These are phyloP conservation scores for Galeopsis tetrahit DNA, from an alignment of 257 asterid species.

Conservation along the genomic window DNA sequence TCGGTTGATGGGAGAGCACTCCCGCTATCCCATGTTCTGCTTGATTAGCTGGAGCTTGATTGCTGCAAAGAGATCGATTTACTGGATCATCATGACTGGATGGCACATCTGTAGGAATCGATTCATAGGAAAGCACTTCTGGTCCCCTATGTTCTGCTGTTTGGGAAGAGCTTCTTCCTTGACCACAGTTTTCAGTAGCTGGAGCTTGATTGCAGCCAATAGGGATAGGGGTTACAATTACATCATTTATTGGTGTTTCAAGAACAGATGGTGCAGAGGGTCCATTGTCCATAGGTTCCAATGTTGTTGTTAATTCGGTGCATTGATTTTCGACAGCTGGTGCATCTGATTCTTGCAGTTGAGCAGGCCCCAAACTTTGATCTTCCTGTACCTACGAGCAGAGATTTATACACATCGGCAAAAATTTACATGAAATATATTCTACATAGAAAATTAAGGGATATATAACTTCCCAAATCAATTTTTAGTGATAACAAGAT, in stretches of 20 bases:
- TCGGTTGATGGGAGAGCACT: too few species aligned
- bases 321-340: slow-evolving; percentile 41
- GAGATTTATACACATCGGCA: slow-evolving; percentile 20
- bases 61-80: too few species aligned
- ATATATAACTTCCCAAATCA: too few species aligned
- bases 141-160: slow-evolving; percentile 42
- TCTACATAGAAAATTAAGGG: too few species aligned
- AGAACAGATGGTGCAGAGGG: too few species aligned
- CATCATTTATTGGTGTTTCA: slow-evolving; percentile 36
- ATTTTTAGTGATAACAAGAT: too few species aligned
- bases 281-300: too few species aligned
- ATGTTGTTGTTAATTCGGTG: slow-evolving; percentile 34
- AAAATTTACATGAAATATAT: slow-evolving; percentile 13
- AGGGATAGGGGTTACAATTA: slow-evolving; percentile 32
- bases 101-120: too few species aligned
- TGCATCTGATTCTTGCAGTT: slow-evolving; percentile 41
- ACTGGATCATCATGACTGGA: too few species aligned
- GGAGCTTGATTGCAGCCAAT: slow-evolving; percentile 38
- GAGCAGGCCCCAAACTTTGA: slow-evolving; percentile 38
- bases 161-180: slow-evolving; percentile 38
- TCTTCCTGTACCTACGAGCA: slow-evolving; percentile 41
- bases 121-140: slow-evolving; percentile 36
- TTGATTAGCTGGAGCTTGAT: too few species aligned
- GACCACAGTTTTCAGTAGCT: slow-evolving; percentile 38
- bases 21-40: too few species aligned